Evolutionary conservation across 2,329 filamentous ascomycete genomes (phyloP), one percentile per base, ranked within the genome.

Genomic region (Escovopsis weberi): DNA sequence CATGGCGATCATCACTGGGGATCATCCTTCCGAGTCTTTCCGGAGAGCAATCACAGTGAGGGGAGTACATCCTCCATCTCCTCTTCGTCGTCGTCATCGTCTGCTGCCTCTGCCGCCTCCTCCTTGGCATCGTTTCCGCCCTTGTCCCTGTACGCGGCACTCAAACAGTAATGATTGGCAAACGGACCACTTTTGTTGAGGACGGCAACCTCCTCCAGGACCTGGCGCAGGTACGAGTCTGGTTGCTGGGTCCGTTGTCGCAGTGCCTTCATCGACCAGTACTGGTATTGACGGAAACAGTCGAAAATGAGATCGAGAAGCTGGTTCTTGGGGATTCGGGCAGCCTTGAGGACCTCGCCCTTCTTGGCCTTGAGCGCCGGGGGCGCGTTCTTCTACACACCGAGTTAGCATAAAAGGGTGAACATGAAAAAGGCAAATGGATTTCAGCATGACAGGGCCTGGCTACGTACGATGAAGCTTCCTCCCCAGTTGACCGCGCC

Each of bases 231-330:
- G 60, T 88, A 96, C n/a, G 82, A 80, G 59, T 96, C 91, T 2
- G 91, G 91, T 63, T 98, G 91, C 46, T 80, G 75, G 34, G 93
- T 75, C 47, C 74, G 68, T 40, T 78, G 71, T 49, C 86, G 85
- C 51, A 98, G 74, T 5, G 82, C 77, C 56, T 85, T 88, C 70
- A 96, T 84, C n/a, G 83, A 80, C 88, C 89, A 98, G 63, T 91
- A 96, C 53, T 81, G 79, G 69, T 83, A 94, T 54, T 82, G 69
- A 44, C 80, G 76, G 76, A 95, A 98, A 57, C 80, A 82, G 39
- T 74, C 66, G 67, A 89, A 87, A 47, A 98, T 79, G 49, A 77
- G 74, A 64, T 95, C 88, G 63, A 94, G 66, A 48, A 98, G 78
- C 55, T 91, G 82, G 68, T 86, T 82, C 61, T 88, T 80, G 37